Evolutionary conservation across 441 rosid species (phyloP), one percentile per base, ranked within the genome.

Genomic region (Biscutella laevigata): DNA sequence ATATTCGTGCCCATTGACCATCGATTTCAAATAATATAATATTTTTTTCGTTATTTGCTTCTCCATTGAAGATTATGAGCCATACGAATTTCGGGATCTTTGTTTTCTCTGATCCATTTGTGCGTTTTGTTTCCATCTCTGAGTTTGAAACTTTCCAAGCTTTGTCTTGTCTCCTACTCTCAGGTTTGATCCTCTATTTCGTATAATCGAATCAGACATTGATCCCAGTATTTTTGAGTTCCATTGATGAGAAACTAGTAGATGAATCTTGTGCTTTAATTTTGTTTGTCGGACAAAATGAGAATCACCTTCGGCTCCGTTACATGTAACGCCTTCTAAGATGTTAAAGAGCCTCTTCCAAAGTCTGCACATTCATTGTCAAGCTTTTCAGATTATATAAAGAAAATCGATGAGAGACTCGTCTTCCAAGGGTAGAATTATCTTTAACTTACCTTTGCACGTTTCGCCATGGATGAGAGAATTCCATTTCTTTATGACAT

Each of bases 291-390:
- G 9, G 26, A 37, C n/a, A n/a, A n/a, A n/a, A n/a, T n/a, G n/a
- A n/a, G n/a, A n/a, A n/a, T n/a, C n/a, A n/a, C 95, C 98, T 86
- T 91, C 96, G n/a, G 95, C 84, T 73, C 71, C 80, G 77, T 91
- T 85, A 70, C 98, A 91, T 13, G 90, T 91, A 38, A 87, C 70
- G 4, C 96, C 95, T 69, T 87, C 95, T 59, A 91, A 74, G 30
- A 53, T 70, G 72, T 84, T 87, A 16, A n/a, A 84, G 67, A 49
- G 95, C 92, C 22, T 76, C 79, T 73, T 87, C 98, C 48, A 90
- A 46, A 44, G 74, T 83, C 96, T 90, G 75, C 64, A 47, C n/a
- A 37, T 28, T 37, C 64, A 37, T 13, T 2, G 1, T 19, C 25
- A 41, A 45, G 33, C 56, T 38, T 20, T 14, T 48, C 27, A 61